These are phyloP conservation scores for Bathelium albidoporum DNA, from an alignment of 495 filamentous ascomycete genomes.

Conservation along the genomic window DNA sequence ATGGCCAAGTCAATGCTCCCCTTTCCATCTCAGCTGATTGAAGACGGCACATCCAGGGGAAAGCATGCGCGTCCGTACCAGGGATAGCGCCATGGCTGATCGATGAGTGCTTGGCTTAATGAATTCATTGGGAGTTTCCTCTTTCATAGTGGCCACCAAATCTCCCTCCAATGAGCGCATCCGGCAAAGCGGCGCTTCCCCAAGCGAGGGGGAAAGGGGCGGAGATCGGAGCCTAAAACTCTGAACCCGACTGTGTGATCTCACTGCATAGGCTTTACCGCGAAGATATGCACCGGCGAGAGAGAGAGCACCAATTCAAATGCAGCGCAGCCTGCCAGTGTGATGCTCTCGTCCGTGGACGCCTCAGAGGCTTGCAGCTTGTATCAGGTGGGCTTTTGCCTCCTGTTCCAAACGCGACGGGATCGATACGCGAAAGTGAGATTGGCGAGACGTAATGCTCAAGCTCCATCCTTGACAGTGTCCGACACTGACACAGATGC, in stretches of 20 bases:
- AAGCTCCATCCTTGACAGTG: background rate
- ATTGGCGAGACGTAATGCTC: background rate
- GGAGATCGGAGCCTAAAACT: background rate
- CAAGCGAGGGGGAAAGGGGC: background rate
- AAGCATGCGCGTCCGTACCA: background rate
- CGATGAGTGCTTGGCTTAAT: background rate
- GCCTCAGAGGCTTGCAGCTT: background rate
- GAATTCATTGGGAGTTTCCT: background rate
- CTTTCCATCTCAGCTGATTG: background rate
- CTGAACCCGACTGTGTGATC: background rate
- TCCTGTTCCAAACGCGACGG: background rate
- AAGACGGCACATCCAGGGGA: background rate
- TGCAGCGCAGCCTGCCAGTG: background rate
- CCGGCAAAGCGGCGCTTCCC: background rate
- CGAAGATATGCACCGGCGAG: background rate
- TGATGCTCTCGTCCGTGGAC: background rate
- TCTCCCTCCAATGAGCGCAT: background rate
- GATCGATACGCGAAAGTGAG: background rate
- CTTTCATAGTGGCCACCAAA: background rate
- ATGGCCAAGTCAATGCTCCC: background rate
- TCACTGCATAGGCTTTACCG: background rate
- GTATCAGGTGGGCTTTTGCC: background rate
- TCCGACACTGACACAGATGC: background rate
- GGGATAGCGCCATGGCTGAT: background rate
- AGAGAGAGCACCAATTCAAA: background rate